Percentiles rank a stretch among this genome's conserved stretches.
These are phyloP conservation scores for Saccharomycopsis capsularis DNA, from an alignment of 805 yeast species.

Conservation along the genomic window DNA sequence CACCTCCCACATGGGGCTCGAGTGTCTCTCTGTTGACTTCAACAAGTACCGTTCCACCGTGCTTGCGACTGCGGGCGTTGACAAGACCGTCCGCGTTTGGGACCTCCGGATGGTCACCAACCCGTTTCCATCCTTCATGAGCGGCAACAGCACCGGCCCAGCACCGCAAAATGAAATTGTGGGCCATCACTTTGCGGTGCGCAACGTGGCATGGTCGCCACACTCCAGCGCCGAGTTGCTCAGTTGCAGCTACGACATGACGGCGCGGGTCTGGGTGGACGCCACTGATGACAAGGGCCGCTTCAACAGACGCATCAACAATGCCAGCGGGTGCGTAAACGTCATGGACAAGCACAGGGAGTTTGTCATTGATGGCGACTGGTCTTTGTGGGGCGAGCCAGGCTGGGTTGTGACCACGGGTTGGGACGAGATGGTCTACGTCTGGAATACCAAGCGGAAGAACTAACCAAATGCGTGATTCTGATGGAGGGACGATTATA, in stretches of 20 bases:
- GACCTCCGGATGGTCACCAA: conserved; percentile 65
- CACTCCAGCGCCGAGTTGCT: conserved; percentile 65
- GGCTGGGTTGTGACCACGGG: conserved; percentile 95
- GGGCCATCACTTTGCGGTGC: conserved; percentile 87
- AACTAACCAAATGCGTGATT: no score
- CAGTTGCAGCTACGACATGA: conserved; percentile 88
- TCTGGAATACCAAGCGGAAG: conserved; percentile 58
- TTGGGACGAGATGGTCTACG: conserved; percentile 92
- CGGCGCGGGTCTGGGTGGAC: conserved; percentile 81
- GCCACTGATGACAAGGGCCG: conserved; percentile 51
- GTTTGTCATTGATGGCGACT: conserved; percentile 89
- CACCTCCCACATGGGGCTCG: conserved; percentile 74
- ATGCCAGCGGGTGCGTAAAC: conserved; percentile 44
- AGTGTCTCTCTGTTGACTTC: conserved; percentile 77
- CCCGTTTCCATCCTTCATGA: conserved; percentile 32
- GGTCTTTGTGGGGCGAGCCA: conserved; percentile 94
- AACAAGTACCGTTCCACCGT: conserved; percentile 79
- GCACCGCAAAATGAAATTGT: conserved; percentile 68
- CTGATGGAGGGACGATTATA: no score
- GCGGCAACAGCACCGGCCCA: conserved; percentile 31
- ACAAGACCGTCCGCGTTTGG: conserved; percentile 78
- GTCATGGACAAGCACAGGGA: conserved; percentile 70
- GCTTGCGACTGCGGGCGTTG: conserved; percentile 89
- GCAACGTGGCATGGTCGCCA: conserved; percentile 84
- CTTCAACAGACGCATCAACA: conserved; percentile 27